Percentiles rank a stretch among this genome's conserved stretches.
Conservation (phyloP, 2,329 filamentous ascomycete species). For the Fusarium hainanense region DNA sequence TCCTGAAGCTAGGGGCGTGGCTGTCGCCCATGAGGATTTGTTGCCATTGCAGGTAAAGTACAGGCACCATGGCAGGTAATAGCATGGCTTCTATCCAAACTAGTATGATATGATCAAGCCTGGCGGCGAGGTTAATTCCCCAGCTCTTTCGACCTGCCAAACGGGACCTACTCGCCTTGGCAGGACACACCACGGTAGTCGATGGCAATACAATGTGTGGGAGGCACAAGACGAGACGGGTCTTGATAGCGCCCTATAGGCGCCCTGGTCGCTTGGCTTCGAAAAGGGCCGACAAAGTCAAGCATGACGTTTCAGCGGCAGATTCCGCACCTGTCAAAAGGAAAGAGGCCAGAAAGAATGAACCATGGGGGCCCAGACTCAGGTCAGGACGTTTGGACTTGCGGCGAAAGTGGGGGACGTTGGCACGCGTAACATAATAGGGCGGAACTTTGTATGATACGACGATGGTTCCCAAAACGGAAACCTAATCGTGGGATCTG, state of each 20-base stretch:
- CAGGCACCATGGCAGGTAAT: background rate
- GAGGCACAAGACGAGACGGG: conserved; percentile 30
- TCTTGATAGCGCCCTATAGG: conserved; percentile 9
- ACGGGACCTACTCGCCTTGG: conserved; percentile 38
- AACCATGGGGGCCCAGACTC: conserved; percentile 34
- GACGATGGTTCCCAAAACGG: conserved; percentile 40
- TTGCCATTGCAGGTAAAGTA: background rate
- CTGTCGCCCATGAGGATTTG: background rate
- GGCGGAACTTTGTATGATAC: conserved; percentile 25
- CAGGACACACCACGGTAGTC: conserved; percentile 24
- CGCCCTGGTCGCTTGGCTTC: conserved; percentile 16
- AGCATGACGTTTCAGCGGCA: conserved; percentile 33
- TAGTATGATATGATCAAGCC: conserved; percentile 24
- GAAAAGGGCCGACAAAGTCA: conserved; percentile 37
- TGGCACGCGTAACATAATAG: conserved; percentile 16
- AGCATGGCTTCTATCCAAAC: conserved; percentile 1
- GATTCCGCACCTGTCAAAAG: conserved; percentile 24
- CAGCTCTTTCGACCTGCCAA: conserved; percentile 28
- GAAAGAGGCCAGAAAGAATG: conserved; percentile 13
- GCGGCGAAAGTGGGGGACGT: conserved; percentile 43
- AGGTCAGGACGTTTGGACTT: conserved; percentile 40
- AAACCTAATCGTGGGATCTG: conserved; percentile 42
- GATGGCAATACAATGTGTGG: conserved; percentile 13
- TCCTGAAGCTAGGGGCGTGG: conserved; percentile 18
- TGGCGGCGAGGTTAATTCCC: conserved; percentile 28